These are phyloP conservation scores for Neostapfia colusana DNA, from an alignment of 176 grass and related monocot genomes.

Conservation along the genomic window DNA sequence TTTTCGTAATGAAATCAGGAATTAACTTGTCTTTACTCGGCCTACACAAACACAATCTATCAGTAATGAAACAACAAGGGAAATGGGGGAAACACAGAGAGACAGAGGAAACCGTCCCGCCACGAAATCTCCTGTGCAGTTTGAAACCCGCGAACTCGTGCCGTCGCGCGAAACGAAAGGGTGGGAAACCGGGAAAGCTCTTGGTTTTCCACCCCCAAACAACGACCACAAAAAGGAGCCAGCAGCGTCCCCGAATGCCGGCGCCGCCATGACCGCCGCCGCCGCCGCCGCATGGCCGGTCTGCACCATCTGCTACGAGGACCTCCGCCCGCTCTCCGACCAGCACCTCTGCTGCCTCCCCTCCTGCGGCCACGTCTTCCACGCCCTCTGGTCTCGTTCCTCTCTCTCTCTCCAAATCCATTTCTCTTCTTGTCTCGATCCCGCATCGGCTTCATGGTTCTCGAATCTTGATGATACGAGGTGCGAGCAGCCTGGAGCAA, in stretches of 20 bases:
- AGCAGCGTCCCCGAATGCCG: constrained; percentile 21
- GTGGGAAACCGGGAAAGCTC: not conserved
- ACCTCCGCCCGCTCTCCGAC: constrained; percentile 74
- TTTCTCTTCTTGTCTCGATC: not conserved
- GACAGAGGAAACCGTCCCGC: not conserved
- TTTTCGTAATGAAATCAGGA: not conserved
- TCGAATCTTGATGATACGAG: not conserved
- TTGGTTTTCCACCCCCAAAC: constrained; percentile 9
- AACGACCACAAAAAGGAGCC: constrained; percentile 22
- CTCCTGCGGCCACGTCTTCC: constrained; percentile 93
- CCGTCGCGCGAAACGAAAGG: constrained; percentile 31
- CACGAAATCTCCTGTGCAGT: not conserved
- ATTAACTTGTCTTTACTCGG: not conserved
- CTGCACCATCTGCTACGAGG: constrained; percentile 97
- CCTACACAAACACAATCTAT: not conserved
- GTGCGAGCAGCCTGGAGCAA: constrained; percentile 68
- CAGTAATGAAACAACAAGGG: not conserved
- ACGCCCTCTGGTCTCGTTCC: constrained; percentile 73
- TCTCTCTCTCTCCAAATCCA: not conserved
- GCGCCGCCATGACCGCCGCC: constrained; percentile 38
- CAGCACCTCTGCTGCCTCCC: constrained; percentile 74
- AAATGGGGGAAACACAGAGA: not conserved
- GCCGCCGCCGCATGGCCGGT: constrained; percentile 62
- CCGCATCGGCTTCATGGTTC: not conserved
- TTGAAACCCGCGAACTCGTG: constrained; percentile 27